phyloP scores from a whole-genome alignment of 2,329 filamentous ascomycete genomes.

The Tolypocladium amazonense region DNA sequence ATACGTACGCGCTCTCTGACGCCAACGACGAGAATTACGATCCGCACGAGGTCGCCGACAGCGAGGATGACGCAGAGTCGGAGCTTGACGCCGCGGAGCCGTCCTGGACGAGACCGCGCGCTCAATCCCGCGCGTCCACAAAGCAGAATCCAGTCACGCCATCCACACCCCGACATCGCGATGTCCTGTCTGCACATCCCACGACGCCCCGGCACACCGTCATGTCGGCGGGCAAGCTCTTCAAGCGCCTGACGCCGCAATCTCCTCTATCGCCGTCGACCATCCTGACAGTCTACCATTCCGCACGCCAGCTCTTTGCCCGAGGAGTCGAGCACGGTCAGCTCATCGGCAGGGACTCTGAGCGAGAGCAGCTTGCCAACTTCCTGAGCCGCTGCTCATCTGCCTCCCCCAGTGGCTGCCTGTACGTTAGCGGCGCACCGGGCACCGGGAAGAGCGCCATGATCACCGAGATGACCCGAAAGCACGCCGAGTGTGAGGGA shows the following conservation, averaged over 20 bases:
- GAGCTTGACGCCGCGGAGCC: conserved; percentile 30
- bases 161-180: conserved; percentile 65
- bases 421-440: conserved; percentile 92
- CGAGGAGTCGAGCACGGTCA: conserved; percentile 64
- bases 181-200: conserved; percentile 62
- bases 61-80: conserved; percentile 31
- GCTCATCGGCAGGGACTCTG: conserved; percentile 66
- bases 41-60: conserved; percentile 19
- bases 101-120: conserved; percentile 13
- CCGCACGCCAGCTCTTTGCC: conserved; percentile 78
- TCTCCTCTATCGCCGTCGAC: conserved; percentile 61
- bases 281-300: conserved; percentile 70
- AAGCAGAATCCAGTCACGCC: conserved; percentile 51
- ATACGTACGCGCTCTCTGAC: conserved; percentile 31
- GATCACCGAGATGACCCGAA: conserved; percentile 65
- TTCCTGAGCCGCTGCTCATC: conserved; percentile 60
- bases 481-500: conserved; percentile 37
- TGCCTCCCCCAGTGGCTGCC: conserved; percentile 59
- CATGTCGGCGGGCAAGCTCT: conserved; percentile 61
- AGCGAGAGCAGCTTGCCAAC: conserved; percentile 50
- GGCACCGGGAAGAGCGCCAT: conserved; percentile 96
- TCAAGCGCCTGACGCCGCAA: conserved; percentile 69
- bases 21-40: conserved; percentile 56
- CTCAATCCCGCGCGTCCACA: conserved; percentile 17
- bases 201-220: conserved; percentile 78